These are phyloP conservation scores for Naganishia vishniacii DNA, from an alignment of 768 basidiomycete genomes.

Conservation along the genomic window DNA sequence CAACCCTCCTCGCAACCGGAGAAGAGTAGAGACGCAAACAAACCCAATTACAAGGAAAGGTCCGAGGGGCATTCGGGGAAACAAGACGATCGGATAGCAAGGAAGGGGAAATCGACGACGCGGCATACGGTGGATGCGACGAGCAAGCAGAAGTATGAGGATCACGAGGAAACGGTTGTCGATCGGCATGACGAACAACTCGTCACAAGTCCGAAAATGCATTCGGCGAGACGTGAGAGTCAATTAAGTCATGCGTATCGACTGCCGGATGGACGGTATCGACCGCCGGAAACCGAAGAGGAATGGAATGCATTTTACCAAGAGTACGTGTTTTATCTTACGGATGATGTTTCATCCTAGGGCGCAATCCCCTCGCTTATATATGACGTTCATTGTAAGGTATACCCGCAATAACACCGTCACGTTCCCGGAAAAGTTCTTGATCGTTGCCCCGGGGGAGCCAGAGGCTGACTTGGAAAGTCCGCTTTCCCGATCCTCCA, in stretches of 20 bases:
- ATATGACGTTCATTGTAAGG: neutral
- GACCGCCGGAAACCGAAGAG: conserved; percentile 13
- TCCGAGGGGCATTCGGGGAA: too few relatives aligned
- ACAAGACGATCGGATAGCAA: neutral
- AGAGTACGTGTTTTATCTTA: conserved; percentile 5
- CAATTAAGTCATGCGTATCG: neutral
- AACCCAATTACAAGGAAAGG: too few relatives aligned
- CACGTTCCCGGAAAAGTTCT: neutral
- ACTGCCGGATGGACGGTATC: conserved; percentile 1
- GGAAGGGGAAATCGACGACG: neutral
- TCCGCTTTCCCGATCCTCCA: neutral
- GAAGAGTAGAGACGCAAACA: too few relatives aligned
- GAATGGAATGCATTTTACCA: conserved; percentile 21
- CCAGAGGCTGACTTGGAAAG: neutral
- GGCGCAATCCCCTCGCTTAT: too few relatives aligned
- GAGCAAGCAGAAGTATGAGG: too few relatives aligned
- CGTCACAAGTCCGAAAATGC: neutral
- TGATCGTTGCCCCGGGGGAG: neutral
- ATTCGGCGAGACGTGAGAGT: neutral
- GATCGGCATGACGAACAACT: too few relatives aligned
- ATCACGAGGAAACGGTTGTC: too few relatives aligned
- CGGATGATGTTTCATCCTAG: too few relatives aligned
- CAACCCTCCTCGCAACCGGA: neutral
- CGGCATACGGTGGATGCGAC: too few relatives aligned
- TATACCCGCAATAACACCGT: neutral